Conservation (phyloP, 1,139 yeast genomes). For the Candida sp. region DNA sequence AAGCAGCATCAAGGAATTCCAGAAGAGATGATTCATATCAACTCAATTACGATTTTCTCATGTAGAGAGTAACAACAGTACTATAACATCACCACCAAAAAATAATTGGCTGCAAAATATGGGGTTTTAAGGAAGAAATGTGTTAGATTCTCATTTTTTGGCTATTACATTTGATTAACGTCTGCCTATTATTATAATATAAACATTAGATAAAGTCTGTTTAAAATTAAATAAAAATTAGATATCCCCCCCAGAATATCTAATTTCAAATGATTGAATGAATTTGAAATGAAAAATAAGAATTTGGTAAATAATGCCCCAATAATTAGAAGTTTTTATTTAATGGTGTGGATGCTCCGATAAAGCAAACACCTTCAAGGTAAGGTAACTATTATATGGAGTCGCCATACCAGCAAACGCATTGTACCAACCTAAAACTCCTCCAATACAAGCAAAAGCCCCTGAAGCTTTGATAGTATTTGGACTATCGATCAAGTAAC, state of each 20-base stretch:
- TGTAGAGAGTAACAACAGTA: no score
- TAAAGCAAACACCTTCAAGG: background rate
- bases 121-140: no score
- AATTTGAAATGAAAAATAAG: no score
- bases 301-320: background rate
- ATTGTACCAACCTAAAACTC: constrained; percentile 50
- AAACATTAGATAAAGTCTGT: background rate
- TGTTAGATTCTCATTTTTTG: no score
- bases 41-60: no score
- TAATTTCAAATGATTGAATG: background rate
- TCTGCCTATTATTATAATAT: background rate
- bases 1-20: no score
- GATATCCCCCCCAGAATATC: background rate
- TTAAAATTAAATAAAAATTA: no score
- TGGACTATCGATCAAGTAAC: constrained; percentile 43
- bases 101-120: no score
- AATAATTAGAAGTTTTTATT: background rate
- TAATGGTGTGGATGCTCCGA: background rate
- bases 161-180: no score
- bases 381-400: constrained; percentile 55
- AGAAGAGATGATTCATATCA: no score
- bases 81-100: no score
- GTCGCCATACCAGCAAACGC: constrained; percentile 78
- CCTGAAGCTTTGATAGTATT: constrained; percentile 64
- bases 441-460: constrained; percentile 56